A percentile compares a stretch with the other conserved stretches of the same genome.
phyloP scores from a whole-genome alignment of 306 rosid genomes.

The Acacia confusa region DNA sequence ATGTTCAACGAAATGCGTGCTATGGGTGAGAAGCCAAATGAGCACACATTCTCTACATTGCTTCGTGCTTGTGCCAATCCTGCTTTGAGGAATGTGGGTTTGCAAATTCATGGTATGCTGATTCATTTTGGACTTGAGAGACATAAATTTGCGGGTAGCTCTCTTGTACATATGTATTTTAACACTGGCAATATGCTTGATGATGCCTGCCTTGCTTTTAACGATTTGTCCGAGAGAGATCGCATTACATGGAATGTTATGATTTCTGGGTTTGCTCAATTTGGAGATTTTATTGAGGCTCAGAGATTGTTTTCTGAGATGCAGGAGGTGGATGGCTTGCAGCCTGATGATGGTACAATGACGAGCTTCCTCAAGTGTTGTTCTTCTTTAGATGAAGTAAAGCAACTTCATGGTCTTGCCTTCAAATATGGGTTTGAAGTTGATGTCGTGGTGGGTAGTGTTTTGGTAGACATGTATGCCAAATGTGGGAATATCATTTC shows the following conservation, averaged over 20 bases:
- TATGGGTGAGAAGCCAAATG: constrained; percentile 46
- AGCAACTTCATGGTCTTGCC: constrained; percentile 48
- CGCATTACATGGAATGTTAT: constrained; percentile 58
- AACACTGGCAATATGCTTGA: constrained; percentile 29
- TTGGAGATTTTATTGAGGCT: constrained; percentile 40
- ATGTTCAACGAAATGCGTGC: constrained; percentile 48
- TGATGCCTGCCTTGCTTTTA: constrained; percentile 36
- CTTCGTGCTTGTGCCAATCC: constrained; percentile 44
- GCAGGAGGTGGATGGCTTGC: constrained; percentile 39
- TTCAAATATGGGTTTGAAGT: constrained; percentile 45
- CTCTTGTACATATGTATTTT: constrained; percentile 49
- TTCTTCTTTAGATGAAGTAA: constrained; percentile 38
- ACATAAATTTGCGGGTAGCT: constrained; percentile 50
- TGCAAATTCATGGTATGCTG: constrained; percentile 51
- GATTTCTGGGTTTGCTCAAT: constrained; percentile 56
- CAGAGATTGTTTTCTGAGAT: constrained; percentile 49
- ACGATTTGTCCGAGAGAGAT: constrained; percentile 47
- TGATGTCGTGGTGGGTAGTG: constrained; percentile 49
- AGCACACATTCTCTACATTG: constrained; percentile 46
- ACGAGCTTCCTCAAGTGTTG: constrained; percentile 48
- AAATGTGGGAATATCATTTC: constrained; percentile 45
- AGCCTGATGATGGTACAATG: constrained; percentile 42
- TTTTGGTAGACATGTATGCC: constrained; percentile 51
- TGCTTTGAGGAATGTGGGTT: constrained; percentile 35
- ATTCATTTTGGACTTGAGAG: constrained; percentile 47